A percentile compares a stretch with the other conserved stretches of the same genome.
These are phyloP conservation scores for Agaricus blazei DNA, from an alignment of 768 basidiomycete species.

Conservation along the genomic window DNA sequence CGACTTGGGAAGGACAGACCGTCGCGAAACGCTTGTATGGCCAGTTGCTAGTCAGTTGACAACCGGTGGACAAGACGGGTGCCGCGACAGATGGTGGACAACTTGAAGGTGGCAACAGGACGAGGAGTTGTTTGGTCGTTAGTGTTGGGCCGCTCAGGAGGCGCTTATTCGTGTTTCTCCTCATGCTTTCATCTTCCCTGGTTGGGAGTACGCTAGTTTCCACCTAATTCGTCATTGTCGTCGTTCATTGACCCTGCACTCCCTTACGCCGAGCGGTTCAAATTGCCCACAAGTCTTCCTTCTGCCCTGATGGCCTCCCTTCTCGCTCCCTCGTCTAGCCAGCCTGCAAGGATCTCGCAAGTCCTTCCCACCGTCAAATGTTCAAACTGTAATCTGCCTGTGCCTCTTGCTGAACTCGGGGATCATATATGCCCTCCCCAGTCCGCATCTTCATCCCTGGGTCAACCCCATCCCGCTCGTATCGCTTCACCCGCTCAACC, in stretches of 20 bases:
- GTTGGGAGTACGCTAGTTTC: conserved; percentile 5
- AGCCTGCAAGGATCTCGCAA: conserved; percentile 55
- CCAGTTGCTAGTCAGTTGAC: too few relatives aligned
- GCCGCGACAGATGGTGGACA: too few relatives aligned
- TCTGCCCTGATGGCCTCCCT: conserved; percentile 24
- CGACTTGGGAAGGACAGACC: too few relatives aligned
- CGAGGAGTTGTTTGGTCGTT: too few relatives aligned
- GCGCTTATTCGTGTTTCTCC: neutral
- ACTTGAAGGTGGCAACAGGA: too few relatives aligned
- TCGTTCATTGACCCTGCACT: conserved; percentile 5
- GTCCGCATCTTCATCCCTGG: conserved; percentile 29
- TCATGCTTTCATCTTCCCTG: neutral
- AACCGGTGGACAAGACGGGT: too few relatives aligned
- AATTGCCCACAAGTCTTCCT: neutral
- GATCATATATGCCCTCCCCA: conserved; percentile 68
- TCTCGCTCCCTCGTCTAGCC: conserved; percentile 22
- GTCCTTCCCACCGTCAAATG: conserved; percentile 82
- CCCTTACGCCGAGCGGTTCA: neutral
- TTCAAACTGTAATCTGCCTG: conserved; percentile 65
- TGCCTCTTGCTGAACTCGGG: conserved; percentile 68
- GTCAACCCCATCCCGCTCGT: conserved; percentile 36
- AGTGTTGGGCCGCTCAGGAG: too few relatives aligned
- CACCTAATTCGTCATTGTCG: conserved; percentile 5
- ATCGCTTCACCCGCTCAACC: conserved; percentile 20
- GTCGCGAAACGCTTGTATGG: too few relatives aligned